Base-by-base conservation (phyloP, 768 basidiomycete genomes). In the Chiua virens region DNA sequence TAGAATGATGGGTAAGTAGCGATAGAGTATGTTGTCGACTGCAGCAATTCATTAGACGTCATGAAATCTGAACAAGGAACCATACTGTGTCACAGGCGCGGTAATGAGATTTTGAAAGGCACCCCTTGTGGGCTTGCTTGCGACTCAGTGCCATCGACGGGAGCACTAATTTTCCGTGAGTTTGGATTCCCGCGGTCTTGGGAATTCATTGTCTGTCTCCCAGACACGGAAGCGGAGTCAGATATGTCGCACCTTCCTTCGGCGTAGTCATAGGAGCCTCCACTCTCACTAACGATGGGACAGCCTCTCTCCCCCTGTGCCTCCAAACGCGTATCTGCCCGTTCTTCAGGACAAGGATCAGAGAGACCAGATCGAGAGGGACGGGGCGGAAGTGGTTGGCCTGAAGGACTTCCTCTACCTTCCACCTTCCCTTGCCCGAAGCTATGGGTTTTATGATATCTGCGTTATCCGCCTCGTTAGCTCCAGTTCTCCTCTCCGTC, bases 371-470 rank as follows among this genome's bases (percentile, higher is more conserved):
- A 52, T 34, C n/a, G 27, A 13, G 52, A 43, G 11, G n/a, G 50
- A 20, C 11, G 44, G 25, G 25, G 42, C 47, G 17, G 51, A 53
- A 23, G 58, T 53, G 1, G 43, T 32, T 37, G 50, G 52, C n/a
- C n/a, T 28, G 50, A 20, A 68, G 45, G 27, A 66, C 42, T 51
- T 68, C 63, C 15, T 61, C 59, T 57, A 68, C 56, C 47, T 61
- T 56, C 48, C 39, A 20, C 37, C 66, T 59, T 43, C 66, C 66
- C 54, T 59, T 53, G 48, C 65, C 61, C 23, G 65, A 63, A 18
- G 53, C 43, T 45, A 46, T 56, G 46, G 53, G 48, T 48, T 22
- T 48, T 30, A 57, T 40, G 23, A n/a, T 34, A 41, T 46, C 45
- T 22, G 45, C 44, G 14, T n/a, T 37, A 21, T 17, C 30, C 3